phyloP scores from a whole-genome alignment of 2,329 filamentous ascomycete species.

The Epichloe glyceriae region DNA sequence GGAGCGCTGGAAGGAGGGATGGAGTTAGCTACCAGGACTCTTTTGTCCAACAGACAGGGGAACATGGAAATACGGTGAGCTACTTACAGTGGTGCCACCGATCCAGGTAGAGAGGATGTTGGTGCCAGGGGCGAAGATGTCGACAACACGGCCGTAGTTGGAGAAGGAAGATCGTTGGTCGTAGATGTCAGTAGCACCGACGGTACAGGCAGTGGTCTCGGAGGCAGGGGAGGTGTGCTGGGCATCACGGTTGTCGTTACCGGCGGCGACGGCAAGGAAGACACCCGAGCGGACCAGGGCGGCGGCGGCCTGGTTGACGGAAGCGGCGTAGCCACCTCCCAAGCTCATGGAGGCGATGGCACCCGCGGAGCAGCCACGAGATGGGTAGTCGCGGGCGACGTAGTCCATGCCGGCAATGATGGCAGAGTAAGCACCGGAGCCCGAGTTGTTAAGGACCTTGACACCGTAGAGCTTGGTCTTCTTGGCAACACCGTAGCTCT shows the following conservation, averaged over 20 bases:
- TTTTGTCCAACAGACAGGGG: not conserved
- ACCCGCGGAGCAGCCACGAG: slow-evolving; percentile 27
- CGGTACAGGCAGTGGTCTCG: slow-evolving; percentile 35
- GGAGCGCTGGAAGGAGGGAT: slow-evolving; percentile 12
- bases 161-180: slow-evolving; percentile 34
- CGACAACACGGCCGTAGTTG: slow-evolving; percentile 37
- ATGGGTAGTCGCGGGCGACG: slow-evolving; percentile 15
- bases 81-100: slow-evolving; percentile 20
- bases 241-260: slow-evolving; percentile 35
- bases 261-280: slow-evolving; percentile 43
- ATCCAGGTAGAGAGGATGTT: slow-evolving; percentile 35
- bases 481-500: slow-evolving; percentile 28
- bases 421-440: slow-evolving; percentile 22
- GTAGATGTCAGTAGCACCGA: slow-evolving; percentile 31
- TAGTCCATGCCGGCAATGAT: slow-evolving; percentile 34
- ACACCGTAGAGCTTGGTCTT: slow-evolving; percentile 28
- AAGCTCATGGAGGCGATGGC: slow-evolving; percentile 45
- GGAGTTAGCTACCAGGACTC: not conserved
- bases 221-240: slow-evolving; percentile 33
- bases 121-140: slow-evolving; percentile 38
- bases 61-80: not conserved
- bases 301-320: slow-evolving; percentile 38
- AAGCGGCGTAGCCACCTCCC: slow-evolving; percentile 30
- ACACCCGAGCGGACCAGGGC: slow-evolving; percentile 32
- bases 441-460: slow-evolving; percentile 29